Evolutionary conservation across 495 filamentous ascomycete species (phyloP), one percentile per base, ranked within the genome.

Genomic region (Amniculicola lignicola): DNA sequence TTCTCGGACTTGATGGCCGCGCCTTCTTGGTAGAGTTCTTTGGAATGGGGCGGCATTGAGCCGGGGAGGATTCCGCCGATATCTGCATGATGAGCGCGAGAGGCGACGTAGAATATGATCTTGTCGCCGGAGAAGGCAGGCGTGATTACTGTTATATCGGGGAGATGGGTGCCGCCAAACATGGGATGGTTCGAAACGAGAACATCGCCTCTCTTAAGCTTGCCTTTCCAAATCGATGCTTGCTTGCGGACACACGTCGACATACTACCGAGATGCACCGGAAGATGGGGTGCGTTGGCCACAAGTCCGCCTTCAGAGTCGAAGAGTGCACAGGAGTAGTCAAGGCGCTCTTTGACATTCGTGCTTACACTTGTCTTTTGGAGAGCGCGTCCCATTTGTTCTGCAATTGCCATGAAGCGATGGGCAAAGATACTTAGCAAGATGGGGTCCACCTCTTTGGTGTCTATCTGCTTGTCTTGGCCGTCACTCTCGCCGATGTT

Each of bases 281-380:
- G 93, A 21, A 98, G 72, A 73, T 98, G 93, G 0, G 93, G 93
- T 22, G 93, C 85, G 70, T 98, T 98, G 2, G 93, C 93, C 4
- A 98, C 93, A 1, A 98, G 74, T 0, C 89, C 91, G 12, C 93
- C 93, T n/a, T 82, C 80, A 1, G 85, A 80, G 57, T 96, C 93
- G 59, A 98, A 98, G 12, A 98, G 80, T 28, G 93, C 93, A 61
- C 93, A 98, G 1, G 90, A 96, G 61, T 96, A 98, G 64, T 98
- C 93, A 3, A 98, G 79, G 1, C 93, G 84, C 70, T 98, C 93
- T 65, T 98, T 98, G 64, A 98, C 93, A 66, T 98, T 98, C 3
- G 93, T 98, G 52, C 88, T 94, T 41, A 98, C 93, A 58, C 88
- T 92, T 0, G 93, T 98, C 78, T 96, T 98, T 62, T 97, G 93